Evolutionary conservation across 202 grass and related monocot species (phyloP), one percentile per base, ranked within the genome.

Genomic region (Sporobolus alterniflorus): DNA sequence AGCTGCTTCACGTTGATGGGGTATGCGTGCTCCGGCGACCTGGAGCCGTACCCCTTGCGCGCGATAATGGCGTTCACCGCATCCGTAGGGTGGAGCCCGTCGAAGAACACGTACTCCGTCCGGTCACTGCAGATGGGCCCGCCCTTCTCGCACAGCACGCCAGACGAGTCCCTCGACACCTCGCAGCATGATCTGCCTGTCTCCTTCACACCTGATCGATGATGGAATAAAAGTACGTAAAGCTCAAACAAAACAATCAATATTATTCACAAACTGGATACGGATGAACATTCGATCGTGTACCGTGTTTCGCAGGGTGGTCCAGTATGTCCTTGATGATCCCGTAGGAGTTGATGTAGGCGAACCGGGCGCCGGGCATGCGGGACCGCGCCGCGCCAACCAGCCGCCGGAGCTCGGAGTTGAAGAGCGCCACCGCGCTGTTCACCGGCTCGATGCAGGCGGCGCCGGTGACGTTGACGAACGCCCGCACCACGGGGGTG

Each of bases 21-120:
- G 36, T 88, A 94, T 0, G 31, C 91, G 57, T 86, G 85, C 6
- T 78, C 40, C 22, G 62, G 61, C 36, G 71, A 85, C 15, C 34
- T 62, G 20, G 91, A 91, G 28, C 71, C 32, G n/a, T 78, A 94
- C 7, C 70, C 91, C 50, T 78, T 77, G 29, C 49, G 82, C 17
- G 85, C 78, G 43, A 94, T 83, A 88, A 50, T 73, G 33, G 46
- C 83, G 28, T 94, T 94, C 44, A 94, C 85, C 11, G 80, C 75
- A 34, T 94, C 91, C 16, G 88, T 94, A 5, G 91, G 91, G 78
- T 94, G 91, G 22, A 91, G 91, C 17, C 91, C 91, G 75, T 94
- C 88, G 56, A 94, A 94, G 85, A 94, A 94, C 1, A 90, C 88
- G 21, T 91, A 88, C 55, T 85, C 59, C 25, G 57, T 79, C 63